Evolutionary conservation across 2,329 filamentous ascomycete genomes (phyloP).

Genomic region (Sporothrix inflata): DNA sequence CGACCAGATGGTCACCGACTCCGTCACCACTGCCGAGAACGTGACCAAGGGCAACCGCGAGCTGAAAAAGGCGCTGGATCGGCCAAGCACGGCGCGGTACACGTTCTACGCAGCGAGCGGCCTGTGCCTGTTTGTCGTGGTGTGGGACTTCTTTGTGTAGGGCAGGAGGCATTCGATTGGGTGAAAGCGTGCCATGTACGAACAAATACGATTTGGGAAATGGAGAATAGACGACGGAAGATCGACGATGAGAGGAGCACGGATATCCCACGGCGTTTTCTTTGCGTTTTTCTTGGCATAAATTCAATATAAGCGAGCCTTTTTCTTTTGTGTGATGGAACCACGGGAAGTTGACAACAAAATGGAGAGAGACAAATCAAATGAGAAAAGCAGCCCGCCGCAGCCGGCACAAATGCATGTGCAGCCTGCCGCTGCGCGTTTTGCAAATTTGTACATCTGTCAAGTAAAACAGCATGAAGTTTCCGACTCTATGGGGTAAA

Average conservation of each 20-base stretch:
- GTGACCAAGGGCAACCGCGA: slow-evolving; percentile 88
- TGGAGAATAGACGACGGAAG: background rate
- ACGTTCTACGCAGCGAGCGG: slow-evolving; percentile 81
- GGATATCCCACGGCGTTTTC: slow-evolving; percentile 14
- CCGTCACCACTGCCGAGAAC: slow-evolving; percentile 79
- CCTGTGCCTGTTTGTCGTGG: slow-evolving; percentile 71
- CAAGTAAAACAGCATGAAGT: background rate
- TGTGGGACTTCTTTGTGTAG: slow-evolving; percentile 74
- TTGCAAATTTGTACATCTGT: background rate
- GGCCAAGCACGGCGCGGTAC: slow-evolving; percentile 72
- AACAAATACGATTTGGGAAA: background rate
- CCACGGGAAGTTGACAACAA: background rate
- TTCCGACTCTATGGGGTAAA: background rate
- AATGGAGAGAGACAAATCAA: background rate
- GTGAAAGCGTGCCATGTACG: background rate
- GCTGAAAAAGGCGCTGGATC: slow-evolving; percentile 78
- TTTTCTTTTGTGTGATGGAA: background rate
- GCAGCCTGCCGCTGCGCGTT: background rate
- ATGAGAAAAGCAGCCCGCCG: background rate
- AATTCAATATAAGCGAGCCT: slow-evolving; percentile 4
- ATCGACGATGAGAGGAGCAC: background rate
- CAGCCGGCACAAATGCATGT: background rate
- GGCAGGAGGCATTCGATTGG: background rate
- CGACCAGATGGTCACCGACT: slow-evolving; percentile 83
- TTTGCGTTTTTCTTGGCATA: background rate